Conservation (phyloP, 192 early-diverging fungal species). For the Endogone sp. region DNA sequence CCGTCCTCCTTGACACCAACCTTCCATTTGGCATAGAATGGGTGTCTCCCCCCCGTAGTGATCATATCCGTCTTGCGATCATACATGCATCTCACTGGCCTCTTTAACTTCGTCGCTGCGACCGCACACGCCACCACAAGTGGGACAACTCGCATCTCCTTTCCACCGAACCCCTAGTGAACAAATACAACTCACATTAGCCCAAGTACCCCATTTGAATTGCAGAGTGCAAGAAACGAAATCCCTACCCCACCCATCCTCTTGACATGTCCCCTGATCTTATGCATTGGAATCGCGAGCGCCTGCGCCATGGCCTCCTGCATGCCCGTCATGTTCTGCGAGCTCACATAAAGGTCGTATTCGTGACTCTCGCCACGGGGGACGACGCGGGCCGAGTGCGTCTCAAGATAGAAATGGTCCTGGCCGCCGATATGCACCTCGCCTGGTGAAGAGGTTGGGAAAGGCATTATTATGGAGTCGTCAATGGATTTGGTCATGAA, state of each 20-base stretch:
- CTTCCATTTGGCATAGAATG: conserved; percentile 75
- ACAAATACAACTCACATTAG: too few species aligned
- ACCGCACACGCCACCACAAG: conserved; percentile 63
- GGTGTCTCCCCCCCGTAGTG: conserved; percentile 70
- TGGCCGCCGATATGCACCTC: conserved; percentile 47
- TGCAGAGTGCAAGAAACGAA: too few species aligned
- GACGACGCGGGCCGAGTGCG: conserved; percentile 62
- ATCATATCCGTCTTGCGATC: conserved; percentile 85
- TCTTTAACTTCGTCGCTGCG: conserved; percentile 59
- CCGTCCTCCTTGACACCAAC: conserved; percentile 69
- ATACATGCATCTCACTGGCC: conserved; percentile 73
- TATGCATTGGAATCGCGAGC: conserved; percentile 69
- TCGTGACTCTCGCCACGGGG: conserved; percentile 75
- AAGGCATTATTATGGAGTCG: too few species aligned
- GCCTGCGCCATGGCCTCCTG: conserved; percentile 66
- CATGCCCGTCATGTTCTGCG: conserved; percentile 74
- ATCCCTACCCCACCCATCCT: conserved; percentile 63
- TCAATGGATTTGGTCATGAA: too few species aligned
- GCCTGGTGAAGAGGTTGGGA: not conserved
- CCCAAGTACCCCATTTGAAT: too few species aligned
- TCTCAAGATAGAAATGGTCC: conserved; percentile 92
- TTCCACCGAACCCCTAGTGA: conserved; percentile 72
- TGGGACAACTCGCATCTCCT: conserved; percentile 48
- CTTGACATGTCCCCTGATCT: conserved; percentile 73
- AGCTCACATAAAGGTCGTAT: conserved; percentile 73